Evolutionary conservation across 2,329 filamentous ascomycete genomes (phyloP).

Genomic region (Talaromyces rugulosus): DNA sequence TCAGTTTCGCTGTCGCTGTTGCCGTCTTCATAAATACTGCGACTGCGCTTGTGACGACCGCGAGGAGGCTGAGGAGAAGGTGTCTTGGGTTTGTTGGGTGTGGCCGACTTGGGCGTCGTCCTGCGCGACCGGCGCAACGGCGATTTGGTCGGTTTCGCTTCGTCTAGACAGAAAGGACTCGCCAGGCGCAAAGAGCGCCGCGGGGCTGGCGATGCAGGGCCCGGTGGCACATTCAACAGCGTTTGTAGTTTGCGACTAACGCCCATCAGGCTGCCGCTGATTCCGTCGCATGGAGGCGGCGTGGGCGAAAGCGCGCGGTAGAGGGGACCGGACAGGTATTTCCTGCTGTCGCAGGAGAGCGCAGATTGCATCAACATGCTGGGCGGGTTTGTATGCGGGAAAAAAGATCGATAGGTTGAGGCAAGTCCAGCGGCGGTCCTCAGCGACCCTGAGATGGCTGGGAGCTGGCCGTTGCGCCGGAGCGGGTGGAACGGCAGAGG

Average conservation of each 20-base stretch:
- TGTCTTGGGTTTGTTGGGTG: constrained; percentile 15
- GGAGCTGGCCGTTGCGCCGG: constrained; percentile 12
- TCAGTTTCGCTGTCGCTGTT: constrained; percentile 18
- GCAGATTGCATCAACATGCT: constrained; percentile 45
- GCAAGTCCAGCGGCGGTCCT: constrained; percentile 5
- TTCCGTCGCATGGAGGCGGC: constrained; percentile 33
- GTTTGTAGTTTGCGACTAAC: constrained; percentile 41
- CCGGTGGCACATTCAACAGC: constrained; percentile 37
- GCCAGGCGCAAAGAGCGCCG: constrained; percentile 35
- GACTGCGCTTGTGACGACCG: constrained; percentile 38
- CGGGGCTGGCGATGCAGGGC: constrained; percentile 25
- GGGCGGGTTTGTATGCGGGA: constrained; percentile 6
- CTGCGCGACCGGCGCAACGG: constrained; percentile 23
- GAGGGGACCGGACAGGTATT: constrained; percentile 27
- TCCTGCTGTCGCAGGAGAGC: constrained; percentile 41
- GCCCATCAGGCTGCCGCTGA: constrained; percentile 36
- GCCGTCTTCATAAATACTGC: constrained; percentile 26
- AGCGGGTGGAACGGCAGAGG: background rate
- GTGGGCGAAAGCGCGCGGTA: constrained; percentile 35
- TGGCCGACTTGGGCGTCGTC: constrained; percentile 20
- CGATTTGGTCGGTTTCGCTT: constrained; percentile 10
- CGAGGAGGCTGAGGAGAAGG: constrained; percentile 25
- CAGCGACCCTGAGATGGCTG: constrained; percentile 11
- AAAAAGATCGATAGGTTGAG: background rate
- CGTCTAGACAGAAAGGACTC: constrained; percentile 33